These are phyloP conservation scores for Blepharisma japonicum DNA, from an alignment of 73 alveolate genomes.

Conservation along the genomic window DNA sequence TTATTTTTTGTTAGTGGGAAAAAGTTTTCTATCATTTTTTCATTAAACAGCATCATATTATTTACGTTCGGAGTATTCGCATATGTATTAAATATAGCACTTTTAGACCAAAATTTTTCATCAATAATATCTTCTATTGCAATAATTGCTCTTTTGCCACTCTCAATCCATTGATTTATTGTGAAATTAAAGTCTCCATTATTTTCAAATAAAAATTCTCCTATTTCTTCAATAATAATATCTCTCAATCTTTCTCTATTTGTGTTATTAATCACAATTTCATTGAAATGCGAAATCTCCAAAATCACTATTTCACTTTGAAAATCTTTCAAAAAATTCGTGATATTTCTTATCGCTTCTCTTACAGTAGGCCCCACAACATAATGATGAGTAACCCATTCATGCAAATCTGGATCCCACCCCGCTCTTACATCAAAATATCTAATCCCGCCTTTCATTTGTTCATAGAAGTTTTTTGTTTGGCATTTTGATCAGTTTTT, in stretches of 20 bases:
- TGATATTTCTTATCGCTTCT: neutral
- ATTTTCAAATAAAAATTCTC: neutral
- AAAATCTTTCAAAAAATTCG: neutral
- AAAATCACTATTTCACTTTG: neutral
- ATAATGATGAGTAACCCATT: neutral
- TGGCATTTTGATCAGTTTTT: neutral
- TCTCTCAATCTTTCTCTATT: neutral
- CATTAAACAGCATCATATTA: neutral
- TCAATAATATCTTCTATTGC: neutral
- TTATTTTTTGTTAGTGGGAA: neutral
- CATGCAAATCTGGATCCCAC: neutral
- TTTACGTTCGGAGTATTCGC: neutral
- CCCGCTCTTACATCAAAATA: neutral
- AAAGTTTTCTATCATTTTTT: neutral
- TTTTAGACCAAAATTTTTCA: neutral
- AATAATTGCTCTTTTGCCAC: neutral
- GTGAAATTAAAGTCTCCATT: neutral
- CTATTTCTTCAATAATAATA: neutral
- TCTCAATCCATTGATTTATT: neutral
- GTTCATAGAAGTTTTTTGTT: neutral
- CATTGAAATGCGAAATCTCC: neutral
- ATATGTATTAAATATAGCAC: neutral
- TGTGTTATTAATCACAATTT: neutral
- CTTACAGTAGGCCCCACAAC: neutral
- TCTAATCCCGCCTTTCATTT: conserved; percentile 1